A percentile compares a stretch with the other conserved stretches of the same genome.
Conservation (phyloP, 106 monocot genomes). For the Platanthera zijinensis region DNA sequence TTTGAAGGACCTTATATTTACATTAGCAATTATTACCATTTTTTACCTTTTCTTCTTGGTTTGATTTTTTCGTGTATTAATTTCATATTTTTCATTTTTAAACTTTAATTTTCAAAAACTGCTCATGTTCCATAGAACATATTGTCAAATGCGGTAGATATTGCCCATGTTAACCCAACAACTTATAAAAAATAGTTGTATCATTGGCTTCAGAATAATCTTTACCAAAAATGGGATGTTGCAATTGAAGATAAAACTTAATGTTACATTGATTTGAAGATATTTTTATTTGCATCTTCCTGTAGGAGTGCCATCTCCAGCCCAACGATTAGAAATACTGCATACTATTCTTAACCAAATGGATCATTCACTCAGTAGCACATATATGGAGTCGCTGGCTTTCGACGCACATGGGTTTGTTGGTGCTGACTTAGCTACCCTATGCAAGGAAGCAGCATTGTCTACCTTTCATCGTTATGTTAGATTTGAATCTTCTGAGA, state of each 20-base stretch:
- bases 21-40: neutral
- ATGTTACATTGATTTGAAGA: neutral
- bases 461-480: conserved; percentile 57
- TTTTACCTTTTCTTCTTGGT: neutral
- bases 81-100: conserved; percentile 2
- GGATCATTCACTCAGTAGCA: conserved; percentile 50
- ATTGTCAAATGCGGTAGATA: neutral
- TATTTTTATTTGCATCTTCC: conserved; percentile 6
- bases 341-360: conserved; percentile 37
- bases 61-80: neutral
- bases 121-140: neutral
- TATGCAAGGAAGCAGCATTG: conserved; percentile 92
- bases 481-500: conserved; percentile 13
- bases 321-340: conserved; percentile 85
- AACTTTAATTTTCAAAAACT: neutral
- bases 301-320: conserved; percentile 93
- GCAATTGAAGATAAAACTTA: neutral
- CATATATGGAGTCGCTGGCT: conserved; percentile 58
- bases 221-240: neutral
- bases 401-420: conserved; percentile 93
- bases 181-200: neutral
- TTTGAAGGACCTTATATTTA: neutral
- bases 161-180: neutral
- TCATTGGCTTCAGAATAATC: neutral
- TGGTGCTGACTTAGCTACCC: conserved; percentile 89